Evolutionary conservation across 2,329 filamentous ascomycete genomes (phyloP), one percentile per base, ranked within the genome.

Genomic region (Verticillium dahliae): DNA sequence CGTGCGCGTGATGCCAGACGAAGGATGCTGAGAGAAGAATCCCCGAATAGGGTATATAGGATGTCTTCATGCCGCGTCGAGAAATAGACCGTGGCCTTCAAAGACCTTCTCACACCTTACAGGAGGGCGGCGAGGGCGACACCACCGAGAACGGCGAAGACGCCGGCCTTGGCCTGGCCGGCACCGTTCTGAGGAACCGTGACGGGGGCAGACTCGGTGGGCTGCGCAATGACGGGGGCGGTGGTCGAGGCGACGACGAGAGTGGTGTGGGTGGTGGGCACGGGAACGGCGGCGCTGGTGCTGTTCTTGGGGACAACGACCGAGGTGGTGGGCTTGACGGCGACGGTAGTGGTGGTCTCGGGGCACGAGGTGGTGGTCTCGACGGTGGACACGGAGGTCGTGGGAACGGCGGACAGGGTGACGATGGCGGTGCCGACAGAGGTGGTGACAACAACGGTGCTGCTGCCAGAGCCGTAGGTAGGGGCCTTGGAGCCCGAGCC

Each of bases 381-480:
- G n/a, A 50, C 45, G 45, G 45, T 15, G 45, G 22, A n/a, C 45
- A 22, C 45, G 10, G 66, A 69, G 62, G 67, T 65, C 58, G 66
- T 58, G 63, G 64, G 56, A 57, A 60, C 52, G 35, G 37, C 60
- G 35, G 69, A 68, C 58, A 70, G 65, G 62, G 67, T 71, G 67
- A 70, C 63, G 58, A 72, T 73, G 68, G 72, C 72, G 65, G 67
- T 65, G 63, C 68, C 70, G 38, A 68, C 62, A 58, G 69, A 66
- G 59, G 67, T 68, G 65, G 68, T 74, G 56, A 68, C 56, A 64
- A 70, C 70, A 63, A 67, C 62, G 67, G 70, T 71, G 45, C 60
- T 52, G 58, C 57, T 62, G 58, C 60, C 55, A 35, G 69, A 61
- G 69, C 74, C 64, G 64, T 67, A 60, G 63, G 63, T 64, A 59